Evolutionary conservation across 768 basidiomycete genomes (phyloP), one percentile per base, ranked within the genome.

Genomic region (Termitomyces sp.): DNA sequence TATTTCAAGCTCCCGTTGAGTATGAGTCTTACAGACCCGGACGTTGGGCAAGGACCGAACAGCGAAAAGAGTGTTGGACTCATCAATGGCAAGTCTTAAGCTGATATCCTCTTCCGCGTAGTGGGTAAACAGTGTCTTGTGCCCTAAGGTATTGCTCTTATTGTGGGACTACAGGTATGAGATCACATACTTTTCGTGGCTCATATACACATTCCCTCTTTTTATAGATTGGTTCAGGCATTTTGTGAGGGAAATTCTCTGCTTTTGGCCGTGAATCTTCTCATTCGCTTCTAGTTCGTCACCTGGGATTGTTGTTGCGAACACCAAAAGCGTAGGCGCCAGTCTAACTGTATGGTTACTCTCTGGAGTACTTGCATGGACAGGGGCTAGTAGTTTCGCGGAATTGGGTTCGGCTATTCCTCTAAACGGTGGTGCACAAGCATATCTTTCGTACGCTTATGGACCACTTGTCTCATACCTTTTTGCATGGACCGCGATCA

Each of bases 401-500:
- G 94, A 97, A 70, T 77, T 97, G 57, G 96, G 95, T 52, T 87
- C 87, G 43, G 89, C 90, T 39, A 92, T 96, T 67, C 93, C 93
- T 16, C 72, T 91, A 56, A 85, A 84, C 63, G 84, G 83, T 41
- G 85, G 84, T 44, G 81, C 83, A 8, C 88, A 90, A 65, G 80
- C 94, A 16, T 97, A 97, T 69, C 82, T 97, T 24, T 84, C 86
- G 24, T 95, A 95, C 67, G 84, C 94, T 39, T 97, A 92, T 67
- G 92, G 90, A 1, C 91, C 92, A 26, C 78, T 92, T 18, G 75
- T 88, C 39, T 92, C 94, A 8, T 99, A 93, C 69, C 79, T 97
- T 10, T 99, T 92, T 72, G 87, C 94, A 16, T 99, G 94, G 93
- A 94, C 93, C 14, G 88, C 92, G 4, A 95, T 95, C 55, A 87